These are phyloP conservation scores for Apiotrichum domesticum DNA, from an alignment of 1,284 basidiomycete species.

Conservation along the genomic window DNA sequence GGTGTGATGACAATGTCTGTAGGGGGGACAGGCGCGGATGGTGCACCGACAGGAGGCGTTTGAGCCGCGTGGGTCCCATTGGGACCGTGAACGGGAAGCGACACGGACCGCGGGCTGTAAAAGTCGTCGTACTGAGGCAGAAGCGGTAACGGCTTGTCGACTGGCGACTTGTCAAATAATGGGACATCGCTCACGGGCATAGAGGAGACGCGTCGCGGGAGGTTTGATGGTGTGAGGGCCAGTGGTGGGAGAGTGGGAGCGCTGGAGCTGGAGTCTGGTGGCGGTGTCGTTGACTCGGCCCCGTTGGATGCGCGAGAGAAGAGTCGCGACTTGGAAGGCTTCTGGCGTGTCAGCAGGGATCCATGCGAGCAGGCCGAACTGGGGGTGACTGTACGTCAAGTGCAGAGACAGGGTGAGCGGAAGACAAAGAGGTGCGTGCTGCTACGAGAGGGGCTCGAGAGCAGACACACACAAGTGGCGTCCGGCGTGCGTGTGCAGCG, in stretches of 20 bases:
- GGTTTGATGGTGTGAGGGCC: slow-evolving; percentile 10
- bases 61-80: not conserved
- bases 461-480: too few relatives aligned
- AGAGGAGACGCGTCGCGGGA: slow-evolving; percentile 13
- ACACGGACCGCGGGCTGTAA: not conserved
- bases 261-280: not conserved
- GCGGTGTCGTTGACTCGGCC: slow-evolving; percentile 6
- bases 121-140: not conserved
- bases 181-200: not conserved
- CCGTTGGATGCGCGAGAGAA: slow-evolving; percentile 27
- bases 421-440: not conserved
- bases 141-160: slow-evolving; percentile 11
- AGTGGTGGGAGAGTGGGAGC: not conserved
- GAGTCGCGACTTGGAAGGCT: slow-evolving; percentile 18
- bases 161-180: slow-evolving; percentile 1
- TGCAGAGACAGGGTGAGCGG: not conserved
- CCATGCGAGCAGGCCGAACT: not conserved
- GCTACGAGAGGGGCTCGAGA: too few relatives aligned
- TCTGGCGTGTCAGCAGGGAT: slow-evolving; percentile 2
- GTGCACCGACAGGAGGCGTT: not conserved
- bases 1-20: slow-evolving; percentile 38
- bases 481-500: too few relatives aligned
- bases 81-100: not conserved
- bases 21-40: slow-evolving; percentile 13
- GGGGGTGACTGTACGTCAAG: not conserved